These are phyloP conservation scores for Prunus mongolica DNA, from an alignment of 306 rosid species.

Conservation along the genomic window DNA sequence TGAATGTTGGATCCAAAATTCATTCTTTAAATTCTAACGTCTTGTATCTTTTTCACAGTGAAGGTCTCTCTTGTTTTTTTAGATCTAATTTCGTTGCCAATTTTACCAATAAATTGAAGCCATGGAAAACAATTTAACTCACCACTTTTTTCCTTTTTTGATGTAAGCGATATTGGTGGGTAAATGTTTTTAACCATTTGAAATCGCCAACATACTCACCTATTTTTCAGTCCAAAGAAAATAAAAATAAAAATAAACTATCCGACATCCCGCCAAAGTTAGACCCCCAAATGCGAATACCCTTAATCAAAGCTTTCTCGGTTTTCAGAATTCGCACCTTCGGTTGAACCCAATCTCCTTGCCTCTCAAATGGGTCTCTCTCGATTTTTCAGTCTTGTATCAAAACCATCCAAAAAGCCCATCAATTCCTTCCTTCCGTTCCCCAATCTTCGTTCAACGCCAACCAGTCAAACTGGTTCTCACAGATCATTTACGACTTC, in stretches of 20 bases:
- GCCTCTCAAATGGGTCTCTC: slow-evolving; percentile 37
- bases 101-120: too few species aligned
- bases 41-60: neutral
- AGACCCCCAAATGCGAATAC: neutral
- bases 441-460: neutral
- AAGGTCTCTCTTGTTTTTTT: slow-evolving; percentile 5
- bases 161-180: too few species aligned
- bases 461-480: slow-evolving; percentile 14
- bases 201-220: neutral
- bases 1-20: slow-evolving; percentile 31
- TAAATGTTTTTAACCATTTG: too few species aligned
- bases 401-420: slow-evolving; percentile 22
- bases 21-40: slow-evolving; percentile 39
- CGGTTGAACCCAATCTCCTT: neutral
- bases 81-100: neutral
- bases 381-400: slow-evolving; percentile 12
- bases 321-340: neutral
- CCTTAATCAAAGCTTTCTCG: neutral
- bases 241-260: neutral
- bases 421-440: slow-evolving; percentile 8
- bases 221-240: too few species aligned
- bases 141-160: too few species aligned
- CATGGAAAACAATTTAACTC: too few species aligned
- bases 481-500: slow-evolving; percentile 11
- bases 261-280: neutral